A percentile compares a stretch with the other conserved stretches of the same genome.
Conservation (phyloP, 257 asterid species). For the Pogostemon cablin region DNA sequence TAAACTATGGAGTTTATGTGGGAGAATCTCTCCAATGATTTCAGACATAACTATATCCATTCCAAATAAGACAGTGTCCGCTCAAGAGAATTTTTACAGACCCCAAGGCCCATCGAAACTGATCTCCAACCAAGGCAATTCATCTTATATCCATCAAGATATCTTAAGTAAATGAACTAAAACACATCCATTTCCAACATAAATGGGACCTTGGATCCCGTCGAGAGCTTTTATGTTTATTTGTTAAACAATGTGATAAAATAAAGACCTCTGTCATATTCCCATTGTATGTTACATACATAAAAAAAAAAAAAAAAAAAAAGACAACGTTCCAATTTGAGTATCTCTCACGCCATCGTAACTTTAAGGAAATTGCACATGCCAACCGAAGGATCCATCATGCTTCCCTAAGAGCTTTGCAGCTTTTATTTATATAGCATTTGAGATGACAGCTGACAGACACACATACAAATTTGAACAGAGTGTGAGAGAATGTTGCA, state of each 20-base stretch:
- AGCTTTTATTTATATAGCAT: constrained; percentile 80
- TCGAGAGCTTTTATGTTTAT: constrained; percentile 97
- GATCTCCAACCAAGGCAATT: constrained; percentile 99
- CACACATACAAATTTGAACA: constrained; percentile 56
- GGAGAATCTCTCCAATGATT: constrained; percentile 91
- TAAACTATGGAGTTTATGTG: constrained; percentile 88
- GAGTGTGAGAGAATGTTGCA: not conserved
- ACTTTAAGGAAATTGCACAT: constrained; percentile 96
- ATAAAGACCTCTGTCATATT: constrained; percentile 2
- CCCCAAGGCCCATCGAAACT: constrained; percentile 98
- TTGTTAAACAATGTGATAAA: constrained; percentile 45
- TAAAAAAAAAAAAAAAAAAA: constrained; percentile 79
- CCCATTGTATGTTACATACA: constrained; percentile 46
- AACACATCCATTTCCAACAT: constrained; percentile 96
- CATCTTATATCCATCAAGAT: constrained; percentile 95
- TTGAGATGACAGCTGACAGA: constrained; percentile 96
- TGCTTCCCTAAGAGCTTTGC: constrained; percentile 95
- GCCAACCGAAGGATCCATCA: constrained; percentile 99
- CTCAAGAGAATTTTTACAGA: constrained; percentile 90
- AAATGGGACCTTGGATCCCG: constrained; percentile 98
- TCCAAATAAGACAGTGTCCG: constrained; percentile 96
- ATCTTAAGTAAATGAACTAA: constrained; percentile 98
- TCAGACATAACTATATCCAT: constrained; percentile 91
- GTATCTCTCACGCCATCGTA: constrained; percentile 91
- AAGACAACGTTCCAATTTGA: constrained; percentile 88